phyloP scores from a whole-genome alignment of 2,329 filamentous ascomycete species.

The Aspergillus amoenus region DNA sequence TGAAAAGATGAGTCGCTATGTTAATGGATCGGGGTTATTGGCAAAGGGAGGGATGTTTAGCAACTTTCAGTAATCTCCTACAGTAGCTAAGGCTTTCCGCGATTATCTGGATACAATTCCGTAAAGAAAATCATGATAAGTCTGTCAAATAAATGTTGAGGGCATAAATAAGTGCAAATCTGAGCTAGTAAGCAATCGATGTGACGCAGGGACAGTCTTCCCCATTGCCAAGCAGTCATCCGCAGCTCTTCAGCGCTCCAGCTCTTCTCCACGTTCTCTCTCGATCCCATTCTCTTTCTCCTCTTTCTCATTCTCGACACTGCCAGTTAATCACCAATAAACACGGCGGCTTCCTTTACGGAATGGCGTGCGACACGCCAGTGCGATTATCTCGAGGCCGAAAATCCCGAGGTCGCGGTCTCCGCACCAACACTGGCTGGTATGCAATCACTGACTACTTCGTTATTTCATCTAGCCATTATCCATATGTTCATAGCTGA shows the following conservation, averaged over 20 bases:
- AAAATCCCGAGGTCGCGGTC: slow-evolving; percentile 29
- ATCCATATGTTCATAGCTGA: neutral
- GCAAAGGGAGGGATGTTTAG: slow-evolving; percentile 90
- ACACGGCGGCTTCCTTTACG: neutral
- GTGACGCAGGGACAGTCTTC: too few species aligned
- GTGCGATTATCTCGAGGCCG: slow-evolving; percentile 10
- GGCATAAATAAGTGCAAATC: too few species aligned
- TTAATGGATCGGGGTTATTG: slow-evolving; percentile 77
- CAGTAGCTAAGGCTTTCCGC: too few species aligned
- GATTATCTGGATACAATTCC: too few species aligned
- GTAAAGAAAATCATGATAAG: too few species aligned
- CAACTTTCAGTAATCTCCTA: slow-evolving; percentile 66
- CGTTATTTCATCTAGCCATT: neutral
- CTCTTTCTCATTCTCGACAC: neutral
- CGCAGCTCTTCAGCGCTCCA: too few species aligned
- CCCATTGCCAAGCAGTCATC: too few species aligned
- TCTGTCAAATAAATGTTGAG: too few species aligned
- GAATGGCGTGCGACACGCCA: neutral
- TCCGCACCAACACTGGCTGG: slow-evolving; percentile 31
- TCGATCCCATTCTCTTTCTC: neutral
- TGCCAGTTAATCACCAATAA: neutral
- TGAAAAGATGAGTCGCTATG: slow-evolving; percentile 74
- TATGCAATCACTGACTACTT: slow-evolving; percentile 12
- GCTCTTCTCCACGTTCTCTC: neutral
- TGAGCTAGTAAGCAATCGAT: too few species aligned